A percentile compares a stretch with the other conserved stretches of the same genome.
Conservation (phyloP, 225 moss, liverwort and hornwort genomes). For the Marchantia paleacea region DNA sequence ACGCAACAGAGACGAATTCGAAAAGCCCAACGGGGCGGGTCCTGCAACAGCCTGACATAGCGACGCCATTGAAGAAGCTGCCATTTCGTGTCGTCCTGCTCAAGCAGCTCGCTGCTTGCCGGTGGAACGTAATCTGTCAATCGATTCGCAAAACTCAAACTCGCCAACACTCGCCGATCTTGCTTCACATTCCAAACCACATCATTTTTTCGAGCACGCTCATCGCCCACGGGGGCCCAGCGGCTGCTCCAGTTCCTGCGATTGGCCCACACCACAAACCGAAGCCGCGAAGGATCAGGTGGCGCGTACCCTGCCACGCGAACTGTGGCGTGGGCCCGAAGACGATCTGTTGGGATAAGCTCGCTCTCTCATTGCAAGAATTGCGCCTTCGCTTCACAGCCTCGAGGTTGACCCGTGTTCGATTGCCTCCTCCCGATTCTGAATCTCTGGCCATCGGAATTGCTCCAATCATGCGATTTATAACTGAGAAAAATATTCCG, state of each 20-base stretch:
- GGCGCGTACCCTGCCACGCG: background rate
- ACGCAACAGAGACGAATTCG: conserved; percentile 21
- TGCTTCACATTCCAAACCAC: background rate
- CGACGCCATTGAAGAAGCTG: conserved; percentile 20
- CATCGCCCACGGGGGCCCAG: background rate
- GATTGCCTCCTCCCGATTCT: no score
- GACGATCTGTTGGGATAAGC: background rate
- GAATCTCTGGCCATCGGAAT: no score
- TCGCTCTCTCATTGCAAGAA: background rate
- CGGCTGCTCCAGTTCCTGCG: background rate
- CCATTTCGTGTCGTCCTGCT: conserved; percentile 16
- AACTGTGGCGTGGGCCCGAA: background rate
- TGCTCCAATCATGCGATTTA: no score
- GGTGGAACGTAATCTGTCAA: background rate
- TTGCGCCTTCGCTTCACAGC: no score
- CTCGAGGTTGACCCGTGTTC: no score
- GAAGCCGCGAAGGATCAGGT: background rate
- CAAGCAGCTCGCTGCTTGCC: background rate
- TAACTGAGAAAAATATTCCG: no score
- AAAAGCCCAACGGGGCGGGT: conserved; percentile 22
- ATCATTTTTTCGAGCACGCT: no score
- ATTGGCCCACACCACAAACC: background rate
- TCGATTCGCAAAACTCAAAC: background rate
- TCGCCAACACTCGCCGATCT: background rate
- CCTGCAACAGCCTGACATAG: conserved; percentile 21